These are phyloP conservation scores for Elongisporangium anandrum DNA, from an alignment of 352 stramenopile genomes.

Conservation along the genomic window DNA sequence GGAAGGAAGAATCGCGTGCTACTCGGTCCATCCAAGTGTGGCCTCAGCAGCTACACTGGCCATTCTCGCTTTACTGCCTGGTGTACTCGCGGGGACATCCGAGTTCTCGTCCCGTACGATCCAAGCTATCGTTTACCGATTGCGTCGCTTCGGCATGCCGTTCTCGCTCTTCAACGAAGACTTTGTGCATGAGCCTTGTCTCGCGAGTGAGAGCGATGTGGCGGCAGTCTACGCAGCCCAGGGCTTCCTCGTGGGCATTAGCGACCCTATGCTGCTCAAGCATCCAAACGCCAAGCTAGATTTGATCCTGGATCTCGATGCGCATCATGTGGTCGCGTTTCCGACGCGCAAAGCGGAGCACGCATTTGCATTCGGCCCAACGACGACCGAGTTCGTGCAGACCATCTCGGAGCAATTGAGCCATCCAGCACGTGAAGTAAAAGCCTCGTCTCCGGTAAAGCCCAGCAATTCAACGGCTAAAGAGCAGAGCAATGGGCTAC, in stretches of 20 bases:
- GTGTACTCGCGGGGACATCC: slow-evolving; percentile 27
- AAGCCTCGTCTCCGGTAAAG: not conserved
- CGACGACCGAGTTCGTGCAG: slow-evolving; percentile 28
- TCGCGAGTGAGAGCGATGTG: slow-evolving; percentile 21
- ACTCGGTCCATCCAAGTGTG: slow-evolving; percentile 46
- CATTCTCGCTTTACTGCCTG: slow-evolving; percentile 47
- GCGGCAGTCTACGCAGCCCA: slow-evolving; percentile 10
- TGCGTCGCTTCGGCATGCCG: slow-evolving; percentile 39
- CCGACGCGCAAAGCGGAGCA: slow-evolving; percentile 43
- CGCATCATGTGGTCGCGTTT: slow-evolving; percentile 39
- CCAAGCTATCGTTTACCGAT: slow-evolving; percentile 34
- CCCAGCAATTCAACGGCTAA: not conserved
- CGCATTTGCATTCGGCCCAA: slow-evolving; percentile 44
- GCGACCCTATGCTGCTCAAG: slow-evolving; percentile 47
- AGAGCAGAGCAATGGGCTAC: not conserved
- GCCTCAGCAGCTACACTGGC: slow-evolving; percentile 48
- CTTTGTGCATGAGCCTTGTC: slow-evolving; percentile 52
- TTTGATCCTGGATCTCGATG: slow-evolving; percentile 62
- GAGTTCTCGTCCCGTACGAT: slow-evolving; percentile 34
- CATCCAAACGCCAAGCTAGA: slow-evolving; percentile 39
- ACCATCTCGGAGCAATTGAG: slow-evolving; percentile 13
- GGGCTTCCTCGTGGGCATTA: slow-evolving; percentile 57
- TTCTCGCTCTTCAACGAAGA: slow-evolving; percentile 28
- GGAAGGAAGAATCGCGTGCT: slow-evolving; percentile 77
- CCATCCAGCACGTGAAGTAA: not conserved